Conservation (phyloP, 306 rosid genomes). For the Parietaria judaica region DNA sequence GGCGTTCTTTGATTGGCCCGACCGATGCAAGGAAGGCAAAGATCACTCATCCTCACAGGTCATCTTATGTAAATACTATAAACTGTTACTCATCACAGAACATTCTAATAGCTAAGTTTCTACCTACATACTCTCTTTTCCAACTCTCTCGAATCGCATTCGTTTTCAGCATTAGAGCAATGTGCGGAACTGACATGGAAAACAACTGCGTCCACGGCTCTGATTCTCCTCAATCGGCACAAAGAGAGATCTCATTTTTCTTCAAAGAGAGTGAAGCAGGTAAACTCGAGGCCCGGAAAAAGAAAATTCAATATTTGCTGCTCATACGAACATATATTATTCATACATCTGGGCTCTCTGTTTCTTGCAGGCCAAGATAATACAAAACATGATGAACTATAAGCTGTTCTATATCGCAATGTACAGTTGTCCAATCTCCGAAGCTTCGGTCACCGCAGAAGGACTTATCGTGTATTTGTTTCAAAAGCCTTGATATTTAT, state of each 20-base stretch:
- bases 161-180: conserved; percentile 65
- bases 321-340: no score
- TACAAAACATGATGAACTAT: conserved; percentile 66
- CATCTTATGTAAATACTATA: neutral
- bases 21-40: conserved; percentile 78
- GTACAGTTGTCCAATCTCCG: no score
- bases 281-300: no score
- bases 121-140: conserved; percentile 12
- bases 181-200: conserved; percentile 53
- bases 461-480: no score
- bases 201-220: conserved; percentile 87
- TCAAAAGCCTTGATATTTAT: no score
- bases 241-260: conserved; percentile 68
- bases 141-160: conserved; percentile 6
- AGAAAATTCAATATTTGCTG: no score
- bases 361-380: conserved; percentile 35
- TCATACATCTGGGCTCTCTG: conserved; percentile 11
- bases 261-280: conserved; percentile 29
- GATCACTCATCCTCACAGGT: conserved; percentile 87
- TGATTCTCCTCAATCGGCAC: conserved; percentile 67
- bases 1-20: conserved; percentile 92
- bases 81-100: conserved; percentile 45
- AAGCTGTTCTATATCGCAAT: conserved; percentile 16
- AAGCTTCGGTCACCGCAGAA: no score
- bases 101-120: conserved; percentile 9